phyloP scores from a whole-genome alignment of 108 stramenopile genomes.

The Skeletonema menzelii region DNA sequence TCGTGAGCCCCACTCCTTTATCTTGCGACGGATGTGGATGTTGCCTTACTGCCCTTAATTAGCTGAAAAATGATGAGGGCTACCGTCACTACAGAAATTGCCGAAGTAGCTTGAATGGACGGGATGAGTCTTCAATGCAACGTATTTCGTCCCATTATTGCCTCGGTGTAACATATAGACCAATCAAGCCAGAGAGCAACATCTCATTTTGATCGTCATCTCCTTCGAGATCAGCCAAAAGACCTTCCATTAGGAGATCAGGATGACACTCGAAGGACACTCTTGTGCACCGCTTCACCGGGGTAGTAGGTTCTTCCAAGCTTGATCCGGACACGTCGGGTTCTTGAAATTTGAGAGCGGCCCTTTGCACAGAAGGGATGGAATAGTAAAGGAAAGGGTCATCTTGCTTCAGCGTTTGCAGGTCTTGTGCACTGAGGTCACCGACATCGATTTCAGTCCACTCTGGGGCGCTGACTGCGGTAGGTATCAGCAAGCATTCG shows the following conservation, averaged over 20 bases:
- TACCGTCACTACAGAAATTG: no score
- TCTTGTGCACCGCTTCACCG: not conserved
- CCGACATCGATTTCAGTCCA: not conserved
- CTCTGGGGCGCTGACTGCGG: not conserved
- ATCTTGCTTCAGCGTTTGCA: not conserved
- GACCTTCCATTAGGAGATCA: not conserved
- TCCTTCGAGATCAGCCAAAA: not conserved
- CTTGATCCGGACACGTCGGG: not conserved
- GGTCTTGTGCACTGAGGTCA: not conserved
- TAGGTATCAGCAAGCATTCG: no score
- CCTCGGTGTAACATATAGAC: no score
- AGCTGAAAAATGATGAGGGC: no score
- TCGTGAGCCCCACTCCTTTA: no score
- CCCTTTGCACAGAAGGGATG: not conserved
- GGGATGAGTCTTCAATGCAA: no score
- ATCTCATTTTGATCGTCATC: not conserved
- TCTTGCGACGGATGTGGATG: no score
- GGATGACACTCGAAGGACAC: not conserved
- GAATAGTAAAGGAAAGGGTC: conserved; percentile 5
- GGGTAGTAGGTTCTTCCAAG: not conserved
- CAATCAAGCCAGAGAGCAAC: no score
- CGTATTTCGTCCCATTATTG: no score
- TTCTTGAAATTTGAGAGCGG: not conserved
- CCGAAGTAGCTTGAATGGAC: no score
- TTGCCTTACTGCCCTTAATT: no score